Evolutionary conservation across 768 basidiomycete genomes (phyloP), one percentile per base, ranked within the genome.

Genomic region (Plicaturopsis crispa): DNA sequence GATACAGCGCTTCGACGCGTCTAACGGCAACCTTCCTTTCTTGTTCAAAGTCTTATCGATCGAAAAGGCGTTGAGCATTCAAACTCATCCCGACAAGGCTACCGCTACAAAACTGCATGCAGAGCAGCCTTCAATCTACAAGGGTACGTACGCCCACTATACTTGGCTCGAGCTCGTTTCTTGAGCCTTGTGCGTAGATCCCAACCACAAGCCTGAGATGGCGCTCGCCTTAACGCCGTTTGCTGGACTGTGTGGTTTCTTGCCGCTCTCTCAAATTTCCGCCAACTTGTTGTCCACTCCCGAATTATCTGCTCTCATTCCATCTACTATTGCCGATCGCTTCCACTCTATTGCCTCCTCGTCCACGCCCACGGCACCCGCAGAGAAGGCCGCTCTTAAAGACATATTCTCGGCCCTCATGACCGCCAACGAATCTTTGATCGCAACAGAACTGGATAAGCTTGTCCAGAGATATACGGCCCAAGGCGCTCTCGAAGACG

Each of bases 131-230:
- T 73, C 87, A 35, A 72, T 96, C 33, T 99, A 99, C 67, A 96
- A 92, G 66, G 93, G 92, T 86, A 49, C 41, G 70, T 53, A 11
- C 24, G 14, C 22, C 31, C 36, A 32, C 6, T 26, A 8, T 23
- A 21, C 23, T 7, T 10, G 10, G 21, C 19, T 41, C 16, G 14
- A 33, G 16, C 13, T 18, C 17, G 28, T 35, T 23, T 46, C 41
- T 47, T 17, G 53, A 44, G 36, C 12, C 24, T n/a, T 23, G 10
- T 28, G 7, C 24, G 26, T 44, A 88, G 96, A 99, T 58, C 75
- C 80, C 4, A 98, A 98, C 55, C 96, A 99, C 52, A 99, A 99
- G 61, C 96, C 96, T 2, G 96, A 99, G 58, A 94, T 99, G 89
- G 91, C 93, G n/a, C 72, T 99, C 24, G 96, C 96, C 0, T 61